Evolutionary conservation across 2,329 filamentous ascomycete species (phyloP).

Genomic region (Helotiales sp.): DNA sequence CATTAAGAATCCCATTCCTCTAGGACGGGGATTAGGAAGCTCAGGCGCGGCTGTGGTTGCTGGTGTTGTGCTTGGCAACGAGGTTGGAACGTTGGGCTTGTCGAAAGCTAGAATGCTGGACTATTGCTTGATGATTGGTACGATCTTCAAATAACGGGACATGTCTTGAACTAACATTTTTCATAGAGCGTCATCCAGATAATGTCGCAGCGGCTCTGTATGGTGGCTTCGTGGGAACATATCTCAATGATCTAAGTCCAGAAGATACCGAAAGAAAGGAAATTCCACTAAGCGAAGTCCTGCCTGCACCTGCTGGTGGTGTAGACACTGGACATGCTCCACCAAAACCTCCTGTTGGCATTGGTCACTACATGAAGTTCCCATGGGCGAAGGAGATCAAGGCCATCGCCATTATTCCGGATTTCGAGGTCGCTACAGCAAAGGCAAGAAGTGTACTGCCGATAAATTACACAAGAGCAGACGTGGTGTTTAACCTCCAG

Average conservation of each 20-base stretch:
- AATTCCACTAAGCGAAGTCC: constrained; percentile 90
- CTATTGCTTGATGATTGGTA: constrained; percentile 95
- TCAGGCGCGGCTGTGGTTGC: constrained; percentile 95
- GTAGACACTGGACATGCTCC: constrained; percentile 85
- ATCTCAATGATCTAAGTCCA: constrained; percentile 86
- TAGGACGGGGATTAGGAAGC: constrained; percentile 90
- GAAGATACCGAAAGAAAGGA: constrained; percentile 89
- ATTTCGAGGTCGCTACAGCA: constrained; percentile 94
- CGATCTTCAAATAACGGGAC: too few relatives aligned
- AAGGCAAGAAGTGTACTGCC: constrained; percentile 86
- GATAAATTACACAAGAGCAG: constrained; percentile 72
- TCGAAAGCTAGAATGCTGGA: constrained; percentile 84
- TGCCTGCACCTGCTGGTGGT: constrained; percentile 86
- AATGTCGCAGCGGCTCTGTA: constrained; percentile 95
- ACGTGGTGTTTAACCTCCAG: constrained; percentile 93
- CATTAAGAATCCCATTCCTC: constrained; percentile 91
- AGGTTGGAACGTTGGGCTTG: constrained; percentile 78
- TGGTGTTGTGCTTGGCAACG: constrained; percentile 88
- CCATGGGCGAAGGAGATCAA: constrained; percentile 94
- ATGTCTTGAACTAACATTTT: too few relatives aligned
- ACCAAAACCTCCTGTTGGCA: constrained; percentile 85
- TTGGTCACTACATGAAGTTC: constrained; percentile 96
- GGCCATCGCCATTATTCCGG: constrained; percentile 91
- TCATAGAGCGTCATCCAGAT: constrained; percentile 82
- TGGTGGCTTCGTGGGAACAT: constrained; percentile 95